A percentile compares a stretch with the other conserved stretches of the same genome.
Conservation (phyloP, 176 grass and related monocot genomes). For the Hsuehochloa calcarea region DNA sequence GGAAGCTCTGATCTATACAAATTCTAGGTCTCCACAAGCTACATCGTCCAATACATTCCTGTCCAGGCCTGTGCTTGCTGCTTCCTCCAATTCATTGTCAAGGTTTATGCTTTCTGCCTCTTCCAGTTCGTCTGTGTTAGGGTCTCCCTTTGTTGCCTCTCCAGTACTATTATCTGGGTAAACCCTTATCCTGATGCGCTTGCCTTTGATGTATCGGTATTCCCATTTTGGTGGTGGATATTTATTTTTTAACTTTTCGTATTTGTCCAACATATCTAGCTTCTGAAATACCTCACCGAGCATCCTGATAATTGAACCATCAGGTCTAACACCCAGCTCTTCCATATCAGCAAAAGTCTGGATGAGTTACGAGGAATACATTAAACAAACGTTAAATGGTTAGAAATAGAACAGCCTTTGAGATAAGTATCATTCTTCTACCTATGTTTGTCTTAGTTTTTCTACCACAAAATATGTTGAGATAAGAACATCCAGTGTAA, state of each 20-base stretch:
- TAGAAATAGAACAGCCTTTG: background rate
- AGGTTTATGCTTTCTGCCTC: constrained; percentile 14
- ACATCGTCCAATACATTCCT: constrained; percentile 37
- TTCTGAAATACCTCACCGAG: constrained; percentile 76
- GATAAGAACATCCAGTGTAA: background rate
- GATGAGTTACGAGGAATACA: background rate
- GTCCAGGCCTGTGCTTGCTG: constrained; percentile 15
- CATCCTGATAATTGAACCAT: constrained; percentile 76
- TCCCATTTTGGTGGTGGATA: constrained; percentile 85
- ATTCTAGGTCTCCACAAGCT: constrained; percentile 40
- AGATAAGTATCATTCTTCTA: background rate
- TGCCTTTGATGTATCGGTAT: constrained; percentile 80
- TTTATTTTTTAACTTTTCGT: constrained; percentile 77
- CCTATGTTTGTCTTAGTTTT: background rate
- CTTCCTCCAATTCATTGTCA: constrained; percentile 35
- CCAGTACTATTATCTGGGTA: constrained; percentile 33
- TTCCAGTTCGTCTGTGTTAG: background rate
- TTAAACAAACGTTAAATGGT: background rate
- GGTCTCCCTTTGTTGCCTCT: background rate
- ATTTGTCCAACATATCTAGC: constrained; percentile 88
- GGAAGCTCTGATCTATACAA: constrained; percentile 34
- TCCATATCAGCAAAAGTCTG: constrained; percentile 99
- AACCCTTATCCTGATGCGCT: constrained; percentile 72
- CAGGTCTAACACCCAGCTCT: constrained; percentile 82
- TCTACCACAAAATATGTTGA: background rate